These are phyloP conservation scores for Achaetomiella virescens DNA, from an alignment of 495 filamentous ascomycete genomes.

Conservation along the genomic window DNA sequence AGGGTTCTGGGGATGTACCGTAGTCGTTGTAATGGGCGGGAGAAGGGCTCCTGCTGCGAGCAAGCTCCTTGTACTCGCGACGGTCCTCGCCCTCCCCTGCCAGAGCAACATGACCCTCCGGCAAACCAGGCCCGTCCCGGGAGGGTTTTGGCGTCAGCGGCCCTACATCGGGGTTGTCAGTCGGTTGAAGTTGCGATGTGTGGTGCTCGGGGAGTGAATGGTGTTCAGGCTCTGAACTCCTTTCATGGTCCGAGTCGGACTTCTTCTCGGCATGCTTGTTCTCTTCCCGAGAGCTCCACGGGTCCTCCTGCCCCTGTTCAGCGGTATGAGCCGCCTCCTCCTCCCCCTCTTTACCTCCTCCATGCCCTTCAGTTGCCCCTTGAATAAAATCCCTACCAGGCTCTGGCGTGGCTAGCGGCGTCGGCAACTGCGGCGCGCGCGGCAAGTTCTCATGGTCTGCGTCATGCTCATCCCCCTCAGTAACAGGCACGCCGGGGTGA, in stretches of 20 bases:
- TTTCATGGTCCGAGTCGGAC: background rate
- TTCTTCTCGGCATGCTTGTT: too few species aligned
- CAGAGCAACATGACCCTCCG: background rate
- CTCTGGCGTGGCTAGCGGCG: background rate
- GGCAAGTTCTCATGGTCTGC: background rate
- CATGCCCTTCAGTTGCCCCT: background rate
- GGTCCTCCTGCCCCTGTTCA: too few species aligned
- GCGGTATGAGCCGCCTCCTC: too few species aligned
- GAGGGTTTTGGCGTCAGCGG: too few species aligned
- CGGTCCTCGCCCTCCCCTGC: background rate
- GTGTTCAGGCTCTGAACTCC: background rate
- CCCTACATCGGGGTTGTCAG: too few species aligned
- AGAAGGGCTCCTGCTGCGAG: background rate
- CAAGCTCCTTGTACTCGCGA: background rate
- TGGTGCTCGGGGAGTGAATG: background rate
- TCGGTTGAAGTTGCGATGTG: too few species aligned
- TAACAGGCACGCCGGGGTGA: background rate
- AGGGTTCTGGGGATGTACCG: background rate
- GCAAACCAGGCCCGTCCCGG: too few species aligned
- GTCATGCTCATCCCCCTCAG: background rate
- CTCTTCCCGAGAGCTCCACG: too few species aligned
- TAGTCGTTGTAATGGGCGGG: background rate
- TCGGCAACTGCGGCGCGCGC: background rate
- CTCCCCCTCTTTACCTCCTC: background rate
- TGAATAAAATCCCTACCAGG: background rate